Percentiles rank a stretch among this genome's conserved stretches.
phyloP scores from a whole-genome alignment of 805 yeast genomes.

The Clavispora vitiphila region DNA sequence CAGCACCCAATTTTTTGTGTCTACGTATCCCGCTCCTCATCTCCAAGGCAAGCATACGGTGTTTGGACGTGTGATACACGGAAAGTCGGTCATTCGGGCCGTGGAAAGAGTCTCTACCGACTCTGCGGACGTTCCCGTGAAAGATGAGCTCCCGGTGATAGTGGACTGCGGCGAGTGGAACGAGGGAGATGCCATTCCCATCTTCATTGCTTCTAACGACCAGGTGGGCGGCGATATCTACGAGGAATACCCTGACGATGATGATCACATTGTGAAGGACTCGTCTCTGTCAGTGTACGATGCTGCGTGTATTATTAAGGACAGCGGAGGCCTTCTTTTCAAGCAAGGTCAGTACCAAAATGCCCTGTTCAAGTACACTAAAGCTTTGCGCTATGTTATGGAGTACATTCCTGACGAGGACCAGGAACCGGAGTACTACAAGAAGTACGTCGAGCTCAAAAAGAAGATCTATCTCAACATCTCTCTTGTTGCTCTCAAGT shows the following conservation, averaged over 20 bases:
- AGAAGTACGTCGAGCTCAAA: constrained; percentile 46
- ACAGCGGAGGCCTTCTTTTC: constrained; percentile 59
- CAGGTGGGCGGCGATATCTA: constrained; percentile 62
- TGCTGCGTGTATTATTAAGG: constrained; percentile 55
- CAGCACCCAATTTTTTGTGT: constrained; percentile 66
- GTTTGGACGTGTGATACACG: constrained; percentile 66
- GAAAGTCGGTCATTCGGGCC: constrained; percentile 64
- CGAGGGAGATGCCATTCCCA: constrained; percentile 48
- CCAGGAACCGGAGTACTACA: constrained; percentile 48
- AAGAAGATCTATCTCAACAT: constrained; percentile 55
- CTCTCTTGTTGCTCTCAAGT: constrained; percentile 49
- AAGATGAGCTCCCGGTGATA: constrained; percentile 41
- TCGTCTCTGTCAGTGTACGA: constrained; percentile 47
- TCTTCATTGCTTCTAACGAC: constrained; percentile 58
- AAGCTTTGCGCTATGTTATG: constrained; percentile 63
- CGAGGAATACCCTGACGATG: constrained; percentile 79
- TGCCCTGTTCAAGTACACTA: constrained; percentile 59
- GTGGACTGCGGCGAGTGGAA: constrained; percentile 62
- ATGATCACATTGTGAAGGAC: constrained; percentile 50
- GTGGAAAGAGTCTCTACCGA: constrained; percentile 46
- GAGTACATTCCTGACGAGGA: constrained; percentile 70
- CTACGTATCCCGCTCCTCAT: constrained; percentile 67
- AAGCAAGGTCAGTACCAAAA: constrained; percentile 46
- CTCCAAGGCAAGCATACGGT: constrained; percentile 71
- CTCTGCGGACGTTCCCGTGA: constrained; percentile 40